A percentile compares a stretch with the other conserved stretches of the same genome.
These are phyloP conservation scores for Syncephalastrum contaminatum DNA, from an alignment of 371 early-diverging fungal species.

Conservation along the genomic window DNA sequence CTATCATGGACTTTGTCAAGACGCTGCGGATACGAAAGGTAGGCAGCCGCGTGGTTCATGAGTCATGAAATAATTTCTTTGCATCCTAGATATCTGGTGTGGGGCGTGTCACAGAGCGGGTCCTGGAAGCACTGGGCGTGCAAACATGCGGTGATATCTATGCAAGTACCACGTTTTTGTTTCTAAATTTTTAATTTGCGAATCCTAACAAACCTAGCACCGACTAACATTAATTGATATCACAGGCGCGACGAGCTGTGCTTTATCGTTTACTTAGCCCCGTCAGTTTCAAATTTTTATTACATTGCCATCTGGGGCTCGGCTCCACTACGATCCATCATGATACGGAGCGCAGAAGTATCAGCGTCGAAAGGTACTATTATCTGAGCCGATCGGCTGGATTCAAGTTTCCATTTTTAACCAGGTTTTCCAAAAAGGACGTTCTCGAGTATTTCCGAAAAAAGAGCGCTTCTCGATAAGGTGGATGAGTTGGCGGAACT, in stretches of 20 bases:
- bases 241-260: constrained; percentile 28
- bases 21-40: constrained; percentile 32
- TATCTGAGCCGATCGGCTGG: background rate
- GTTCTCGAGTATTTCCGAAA: constrained; percentile 31
- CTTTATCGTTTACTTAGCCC: constrained; percentile 42
- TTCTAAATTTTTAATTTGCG: background rate
- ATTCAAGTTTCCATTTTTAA: background rate
- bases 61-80: background rate
- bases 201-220: background rate
- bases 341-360: constrained; percentile 32
- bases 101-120: constrained; percentile 48
- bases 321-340: constrained; percentile 29
- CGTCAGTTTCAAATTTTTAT: constrained; percentile 39
- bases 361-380: constrained; percentile 42
- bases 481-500: constrained; percentile 33
- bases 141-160: constrained; percentile 40
- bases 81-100: constrained; percentile 35
- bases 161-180: constrained; percentile 4
- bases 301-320: constrained; percentile 34
- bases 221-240: background rate
- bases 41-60: background rate
- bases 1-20: constrained; percentile 29
- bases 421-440: constrained; percentile 21
- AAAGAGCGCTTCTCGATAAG: constrained; percentile 24
- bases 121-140: constrained; percentile 37